Base-by-base conservation (phyloP, 139 green algal genomes). In the Chlamydomonas eustigma region DNA sequence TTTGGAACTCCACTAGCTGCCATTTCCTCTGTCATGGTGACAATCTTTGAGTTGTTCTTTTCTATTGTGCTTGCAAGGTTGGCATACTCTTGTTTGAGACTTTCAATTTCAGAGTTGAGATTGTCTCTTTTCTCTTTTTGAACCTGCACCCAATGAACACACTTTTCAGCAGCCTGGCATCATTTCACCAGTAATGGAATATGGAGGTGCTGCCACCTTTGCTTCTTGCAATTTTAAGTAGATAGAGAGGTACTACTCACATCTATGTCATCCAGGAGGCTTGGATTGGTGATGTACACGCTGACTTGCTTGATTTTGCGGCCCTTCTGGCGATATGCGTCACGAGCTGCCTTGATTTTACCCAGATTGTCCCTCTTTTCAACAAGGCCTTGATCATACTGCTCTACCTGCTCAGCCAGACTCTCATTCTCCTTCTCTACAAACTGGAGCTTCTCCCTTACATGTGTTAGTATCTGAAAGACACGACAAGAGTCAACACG, bases 401-500 rank as follows among this genome's bases (percentile, higher is more conserved):
- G 37, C 25, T 69, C 39, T 37, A 89, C 74, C 78, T 82, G 3
- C 3, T 18, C 18, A 4, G 63, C 31, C 36, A 89, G 82, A n/a
- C 44, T 44, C 22, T 63, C 39, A 70, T 92, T 92, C 77, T 93
- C 86, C 74, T 87, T 87, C 80, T 92, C 78, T 8, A 94, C 81
- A 71, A 92, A 93, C 76, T 94, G 81, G 77, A 94, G 88, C 86
- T 97, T 97, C 81, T 95, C 92, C 52, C 90, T 89, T 32, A 94
- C 81, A 78, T 97, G 92, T 18, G 92, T 95, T 39, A 97, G 80
- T 28, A 94, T 87, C 86, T 92, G 80, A 33, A 50, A 37, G 22
- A 58, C 12, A 22, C 44, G 22, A 22, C 44, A 58, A n/a, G n/a
- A n/a, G n/a, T n/a, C n/a, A n/a, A n/a, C n/a, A n/a, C n/a, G n/a